Base-by-base conservation (phyloP, 1,284 basidiomycete species). In the Irpex rosettiformis region DNA sequence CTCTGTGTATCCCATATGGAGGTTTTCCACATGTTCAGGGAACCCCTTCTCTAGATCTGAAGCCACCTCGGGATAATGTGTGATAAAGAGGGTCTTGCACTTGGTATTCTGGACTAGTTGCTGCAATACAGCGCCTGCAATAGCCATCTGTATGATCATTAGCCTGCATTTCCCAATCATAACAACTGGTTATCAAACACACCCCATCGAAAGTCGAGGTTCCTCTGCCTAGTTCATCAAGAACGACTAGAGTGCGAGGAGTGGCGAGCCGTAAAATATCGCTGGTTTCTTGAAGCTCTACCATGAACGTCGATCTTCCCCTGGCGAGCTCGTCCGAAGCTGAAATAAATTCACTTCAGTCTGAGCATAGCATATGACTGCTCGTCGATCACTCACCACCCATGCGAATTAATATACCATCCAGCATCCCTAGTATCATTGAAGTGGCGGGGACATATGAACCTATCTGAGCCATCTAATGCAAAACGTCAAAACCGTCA, bases 291-390 rank as follows among this genome's bases (percentile, higher is more conserved):
- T 88, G 81, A 77, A 98, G 89, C 74, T 99, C 96, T 0, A 97
- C 91, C 94, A 97, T 95, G 68, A 96, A 96, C 0, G 95, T 98
- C 1, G 91, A 94, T 22, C 93, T 85, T 0, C 93, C 93, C 33
- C 88, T 79, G 1, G 86, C 83, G 30, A 98, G 73, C 62, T 96
- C 91, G 69, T 98, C 96, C 4, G 86, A 89, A 0, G 95, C 95
- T 91, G 59, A 45, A 13, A 13, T 51, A 7, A 51, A n/a, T 16
- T 29, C 24, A 51, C 43, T 10, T 47, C 21, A 21, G 3, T 4
- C 18, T 8, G 2, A 21, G n/a, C n/a, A n/a, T n/a, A n/a, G n/a
- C n/a, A 47, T 2, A 10, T 21, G 4, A 2, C 5, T 10, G 43
- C 21, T 5, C 18, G 42, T 42, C 45, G 54, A 18, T 22, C 18